Evolutionary conservation across 306 rosid species (phyloP).

Genomic region (Cicer arietinum): DNA sequence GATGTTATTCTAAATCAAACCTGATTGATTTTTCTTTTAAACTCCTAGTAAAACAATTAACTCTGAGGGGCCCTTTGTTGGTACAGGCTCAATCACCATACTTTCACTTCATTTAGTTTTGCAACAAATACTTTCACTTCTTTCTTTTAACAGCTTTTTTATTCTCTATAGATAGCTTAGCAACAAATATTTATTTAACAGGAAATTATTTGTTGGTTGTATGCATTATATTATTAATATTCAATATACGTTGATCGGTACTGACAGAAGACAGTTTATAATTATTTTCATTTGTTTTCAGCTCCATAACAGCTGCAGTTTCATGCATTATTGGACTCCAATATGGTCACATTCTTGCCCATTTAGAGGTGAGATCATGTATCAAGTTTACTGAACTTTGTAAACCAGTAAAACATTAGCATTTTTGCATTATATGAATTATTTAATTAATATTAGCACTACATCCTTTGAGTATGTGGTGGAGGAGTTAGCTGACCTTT

Average conservation of each 20-base stretch:
- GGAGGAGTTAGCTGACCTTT: slow-evolving; percentile 25
- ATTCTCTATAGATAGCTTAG: slow-evolving; percentile 7
- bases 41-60: background rate
- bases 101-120: slow-evolving; percentile 3
- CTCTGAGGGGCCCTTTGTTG: slow-evolving; percentile 5
- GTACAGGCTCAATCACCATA: slow-evolving; percentile 1
- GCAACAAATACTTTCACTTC: background rate
- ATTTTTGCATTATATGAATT: slow-evolving; percentile 18
- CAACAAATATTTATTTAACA: slow-evolving; percentile 16
- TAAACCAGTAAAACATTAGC: slow-evolving; percentile 6
- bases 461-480: slow-evolving; percentile 21
- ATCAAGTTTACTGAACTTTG: slow-evolving; percentile 35
- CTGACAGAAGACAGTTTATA: slow-evolving; percentile 29
- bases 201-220: slow-evolving; percentile 12
- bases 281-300: slow-evolving; percentile 50
- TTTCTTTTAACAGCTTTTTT: background rate
- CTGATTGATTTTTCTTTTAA: background rate
- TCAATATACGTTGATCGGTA: background rate
- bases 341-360: slow-evolving; percentile 86
- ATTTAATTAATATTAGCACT: slow-evolving; percentile 3
- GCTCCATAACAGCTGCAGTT: slow-evolving; percentile 86
- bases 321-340: slow-evolving; percentile 96
- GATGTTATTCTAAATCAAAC: background rate
- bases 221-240: slow-evolving; percentile 21
- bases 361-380: slow-evolving; percentile 63